These are phyloP conservation scores for Taphrina sp. DNA, from an alignment of 1,139 yeast genomes.

Conservation along the genomic window DNA sequence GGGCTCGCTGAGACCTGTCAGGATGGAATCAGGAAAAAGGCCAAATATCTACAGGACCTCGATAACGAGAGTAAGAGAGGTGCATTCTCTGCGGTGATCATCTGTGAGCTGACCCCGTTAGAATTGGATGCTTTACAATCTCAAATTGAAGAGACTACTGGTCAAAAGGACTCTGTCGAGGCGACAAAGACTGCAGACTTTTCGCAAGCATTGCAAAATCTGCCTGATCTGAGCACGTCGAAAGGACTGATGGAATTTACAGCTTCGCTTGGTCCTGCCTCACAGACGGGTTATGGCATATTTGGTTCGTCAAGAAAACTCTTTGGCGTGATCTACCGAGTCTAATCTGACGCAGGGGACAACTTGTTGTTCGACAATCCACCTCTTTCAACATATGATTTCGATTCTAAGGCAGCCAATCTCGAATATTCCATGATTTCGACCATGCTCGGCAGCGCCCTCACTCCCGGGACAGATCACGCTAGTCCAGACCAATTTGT, in stretches of 20 bases:
- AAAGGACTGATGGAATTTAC: too few species aligned
- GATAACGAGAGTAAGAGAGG: slow-evolving; percentile 22
- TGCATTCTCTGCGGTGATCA: too few species aligned
- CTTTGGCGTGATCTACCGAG: too few species aligned
- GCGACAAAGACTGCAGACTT: too few species aligned
- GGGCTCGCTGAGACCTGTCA: slow-evolving; percentile 72
- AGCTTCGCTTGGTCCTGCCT: too few species aligned
- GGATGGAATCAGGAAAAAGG: slow-evolving; percentile 85
- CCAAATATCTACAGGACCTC: slow-evolving; percentile 62
- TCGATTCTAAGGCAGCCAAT: slow-evolving; percentile 77
- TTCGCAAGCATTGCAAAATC: too few species aligned
- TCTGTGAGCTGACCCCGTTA: not conserved
- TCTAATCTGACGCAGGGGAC: too few species aligned
- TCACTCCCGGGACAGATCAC: slow-evolving; percentile 28
- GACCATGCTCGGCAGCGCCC: slow-evolving; percentile 53
- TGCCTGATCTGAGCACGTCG: too few species aligned
- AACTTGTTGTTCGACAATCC: slow-evolving; percentile 27
- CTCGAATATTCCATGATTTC: slow-evolving; percentile 76
- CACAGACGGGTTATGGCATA: too few species aligned
- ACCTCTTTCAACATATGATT: slow-evolving; percentile 41
- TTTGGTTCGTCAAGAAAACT: too few species aligned
- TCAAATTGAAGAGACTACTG: too few species aligned
- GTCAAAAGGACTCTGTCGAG: too few species aligned
- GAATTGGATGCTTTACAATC: not conserved
- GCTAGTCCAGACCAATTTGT: slow-evolving; percentile 23